A percentile compares a stretch with the other conserved stretches of the same genome.
phyloP scores from a whole-genome alignment of 441 rosid genomes.

The Populus hybrid region DNA sequence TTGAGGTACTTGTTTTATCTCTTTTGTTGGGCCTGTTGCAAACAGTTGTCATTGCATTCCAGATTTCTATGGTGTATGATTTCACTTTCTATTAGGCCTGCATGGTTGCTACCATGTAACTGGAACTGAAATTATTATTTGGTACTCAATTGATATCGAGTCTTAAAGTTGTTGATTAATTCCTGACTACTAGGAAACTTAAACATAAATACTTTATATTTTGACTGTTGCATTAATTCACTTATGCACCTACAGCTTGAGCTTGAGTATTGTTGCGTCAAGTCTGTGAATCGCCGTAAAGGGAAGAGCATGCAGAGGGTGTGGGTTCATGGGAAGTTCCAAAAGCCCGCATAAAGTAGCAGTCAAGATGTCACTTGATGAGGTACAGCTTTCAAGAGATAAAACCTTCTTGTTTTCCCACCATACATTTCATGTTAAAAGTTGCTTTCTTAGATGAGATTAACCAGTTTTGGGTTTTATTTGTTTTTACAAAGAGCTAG shows the following conservation, averaged over 20 bases:
- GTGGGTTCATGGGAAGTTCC: slow-evolving; percentile 94
- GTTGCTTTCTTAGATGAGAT: background rate
- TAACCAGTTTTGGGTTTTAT: background rate
- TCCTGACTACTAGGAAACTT: background rate
- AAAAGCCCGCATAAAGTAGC: slow-evolving; percentile 40
- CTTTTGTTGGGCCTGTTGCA: background rate
- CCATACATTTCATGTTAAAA: background rate
- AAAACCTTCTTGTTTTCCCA: slow-evolving; percentile 4
- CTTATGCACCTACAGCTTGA: slow-evolving; percentile 48
- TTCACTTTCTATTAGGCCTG: slow-evolving; percentile 7
- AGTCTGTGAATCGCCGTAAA: slow-evolving; percentile 62
- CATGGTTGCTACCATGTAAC: slow-evolving; percentile 1
- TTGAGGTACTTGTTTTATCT: slow-evolving; percentile 44
- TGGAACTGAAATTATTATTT: background rate
- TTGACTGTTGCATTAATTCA: slow-evolving; percentile 11
- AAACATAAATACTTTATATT: background rate
- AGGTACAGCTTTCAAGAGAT: slow-evolving; percentile 17
- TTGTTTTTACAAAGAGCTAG: background rate
- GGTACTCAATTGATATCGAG: background rate
- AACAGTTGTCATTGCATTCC: background rate
- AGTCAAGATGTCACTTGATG: background rate
- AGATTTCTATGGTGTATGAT: background rate
- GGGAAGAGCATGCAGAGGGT: slow-evolving; percentile 75
- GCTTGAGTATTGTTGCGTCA: slow-evolving; percentile 81
- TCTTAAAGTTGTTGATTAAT: background rate